Percentiles rank a stretch among this genome's conserved stretches.
Conservation (phyloP, 2,329 filamentous ascomycete species). For the Rhynchosporium agropyri region DNA sequence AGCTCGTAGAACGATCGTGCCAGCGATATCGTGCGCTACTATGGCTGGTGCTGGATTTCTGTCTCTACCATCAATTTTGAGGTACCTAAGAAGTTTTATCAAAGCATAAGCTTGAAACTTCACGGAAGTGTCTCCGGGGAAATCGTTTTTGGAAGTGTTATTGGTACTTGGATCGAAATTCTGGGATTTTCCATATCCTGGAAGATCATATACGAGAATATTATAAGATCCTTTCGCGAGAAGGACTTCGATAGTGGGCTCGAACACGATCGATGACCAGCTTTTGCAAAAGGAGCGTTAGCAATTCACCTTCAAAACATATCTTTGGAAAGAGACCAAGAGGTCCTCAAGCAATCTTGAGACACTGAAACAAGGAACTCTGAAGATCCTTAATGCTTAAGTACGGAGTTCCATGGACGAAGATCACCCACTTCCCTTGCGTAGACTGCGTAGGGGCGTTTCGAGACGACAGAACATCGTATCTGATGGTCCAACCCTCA, state of each 20-base stretch:
- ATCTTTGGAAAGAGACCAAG: too few species aligned
- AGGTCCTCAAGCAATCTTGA: too few species aligned
- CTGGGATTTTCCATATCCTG: conserved; percentile 6
- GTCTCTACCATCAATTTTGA: background rate
- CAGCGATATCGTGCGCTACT: conserved; percentile 4
- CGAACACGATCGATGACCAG: conserved; percentile 7
- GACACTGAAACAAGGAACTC: too few species aligned
- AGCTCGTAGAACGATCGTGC: conserved; percentile 7
- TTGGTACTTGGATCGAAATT: background rate
- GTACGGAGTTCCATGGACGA: conserved; percentile 4
- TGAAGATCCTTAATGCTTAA: too few species aligned
- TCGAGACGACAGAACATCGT: background rate
- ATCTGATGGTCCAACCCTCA: background rate
- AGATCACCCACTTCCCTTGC: background rate
- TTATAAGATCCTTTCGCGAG: background rate
- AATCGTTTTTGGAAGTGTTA: background rate
- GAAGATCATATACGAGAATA: conserved; percentile 7
- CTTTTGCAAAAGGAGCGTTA: too few species aligned
- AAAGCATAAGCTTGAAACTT: conserved; percentile 9
- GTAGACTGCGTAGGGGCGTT: too few species aligned
- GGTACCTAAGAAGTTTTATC: background rate
- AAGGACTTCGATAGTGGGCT: background rate
- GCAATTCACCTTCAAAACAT: too few species aligned
- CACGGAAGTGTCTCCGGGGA: conserved; percentile 5
- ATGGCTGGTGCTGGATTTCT: conserved; percentile 1